A percentile compares a stretch with the other conserved stretches of the same genome.
Conservation (phyloP, 148 eudicot species). For the Pharnaceum exiguum region DNA sequence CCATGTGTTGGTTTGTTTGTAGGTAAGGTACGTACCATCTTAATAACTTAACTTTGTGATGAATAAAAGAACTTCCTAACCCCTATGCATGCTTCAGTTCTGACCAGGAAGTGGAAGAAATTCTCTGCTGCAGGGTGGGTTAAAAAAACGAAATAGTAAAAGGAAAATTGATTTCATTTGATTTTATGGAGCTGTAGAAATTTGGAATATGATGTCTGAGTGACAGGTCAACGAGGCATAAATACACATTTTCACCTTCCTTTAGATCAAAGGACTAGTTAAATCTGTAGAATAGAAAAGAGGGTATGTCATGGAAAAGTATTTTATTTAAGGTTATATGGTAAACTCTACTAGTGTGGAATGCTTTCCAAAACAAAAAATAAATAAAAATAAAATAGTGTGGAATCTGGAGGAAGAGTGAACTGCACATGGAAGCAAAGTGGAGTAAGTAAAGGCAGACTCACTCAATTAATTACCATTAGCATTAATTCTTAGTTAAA, state of each 20-base stretch:
- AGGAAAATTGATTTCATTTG: no score
- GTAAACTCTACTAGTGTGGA: no score
- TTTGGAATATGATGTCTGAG: not conserved
- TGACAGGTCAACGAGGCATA: not conserved
- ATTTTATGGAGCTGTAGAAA: not conserved
- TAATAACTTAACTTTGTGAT: constrained; percentile 20
- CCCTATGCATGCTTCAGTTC: constrained; percentile 9
- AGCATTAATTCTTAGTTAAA: not conserved
- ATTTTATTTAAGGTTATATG: no score
- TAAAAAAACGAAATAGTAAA: not conserved
- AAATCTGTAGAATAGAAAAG: no score
- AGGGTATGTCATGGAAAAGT: no score
- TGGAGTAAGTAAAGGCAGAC: constrained; percentile 8
- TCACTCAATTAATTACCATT: not conserved
- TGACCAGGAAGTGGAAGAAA: constrained; percentile 7
- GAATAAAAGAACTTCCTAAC: constrained; percentile 22
- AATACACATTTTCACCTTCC: not conserved
- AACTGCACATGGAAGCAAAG: constrained; percentile 37
- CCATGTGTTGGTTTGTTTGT: constrained; percentile 22
- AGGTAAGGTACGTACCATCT: constrained; percentile 12
- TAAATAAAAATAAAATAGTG: constrained; percentile 8
- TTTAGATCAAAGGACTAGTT: no score
- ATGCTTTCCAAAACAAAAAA: not conserved
- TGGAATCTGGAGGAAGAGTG: constrained; percentile 29
- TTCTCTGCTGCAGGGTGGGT: not conserved